Percentiles rank a stretch among this genome's conserved stretches.
These are phyloP conservation scores for Cryphonectria parasitica DNA, from an alignment of 2,329 filamentous ascomycete genomes.

Conservation along the genomic window DNA sequence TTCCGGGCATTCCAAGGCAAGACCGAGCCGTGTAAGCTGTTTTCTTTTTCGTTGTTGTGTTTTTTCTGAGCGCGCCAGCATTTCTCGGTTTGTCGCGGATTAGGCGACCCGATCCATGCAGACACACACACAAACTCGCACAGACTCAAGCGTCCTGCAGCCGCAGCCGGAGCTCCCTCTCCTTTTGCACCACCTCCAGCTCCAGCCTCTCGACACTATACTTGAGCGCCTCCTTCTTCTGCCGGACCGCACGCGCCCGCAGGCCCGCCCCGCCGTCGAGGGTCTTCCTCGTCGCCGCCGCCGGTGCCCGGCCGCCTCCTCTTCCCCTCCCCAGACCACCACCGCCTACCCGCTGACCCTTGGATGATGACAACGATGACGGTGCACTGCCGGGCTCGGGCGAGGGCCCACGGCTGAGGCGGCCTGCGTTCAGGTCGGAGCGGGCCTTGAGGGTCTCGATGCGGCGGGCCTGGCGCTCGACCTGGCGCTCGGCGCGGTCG, in stretches of 20 bases:
- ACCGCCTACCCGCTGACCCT: conserved; percentile 30
- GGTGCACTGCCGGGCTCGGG: conserved; percentile 22
- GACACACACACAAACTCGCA: not conserved
- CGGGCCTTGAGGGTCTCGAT: conserved; percentile 84
- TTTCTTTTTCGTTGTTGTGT: not conserved
- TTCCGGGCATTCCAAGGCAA: not conserved
- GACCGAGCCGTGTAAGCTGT: not conserved
- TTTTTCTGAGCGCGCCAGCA: not conserved
- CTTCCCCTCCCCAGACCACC: conserved; percentile 14
- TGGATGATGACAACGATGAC: conserved; percentile 31
- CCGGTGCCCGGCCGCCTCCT: conserved; percentile 30
- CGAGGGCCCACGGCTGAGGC: conserved; percentile 44
- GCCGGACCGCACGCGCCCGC: conserved; percentile 64
- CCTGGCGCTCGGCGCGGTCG: conserved; percentile 78
- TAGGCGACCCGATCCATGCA: not conserved
- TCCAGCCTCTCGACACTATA: conserved; percentile 87
- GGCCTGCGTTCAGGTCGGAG: conserved; percentile 80
- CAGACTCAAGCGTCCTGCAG: conserved; percentile 42
- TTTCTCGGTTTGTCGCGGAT: not conserved
- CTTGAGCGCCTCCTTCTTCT: conserved; percentile 82
- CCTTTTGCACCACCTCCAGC: conserved; percentile 80
- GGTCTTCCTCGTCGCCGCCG: conserved; percentile 34
- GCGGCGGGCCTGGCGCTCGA: conserved; percentile 80
- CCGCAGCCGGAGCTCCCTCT: conserved; percentile 60
- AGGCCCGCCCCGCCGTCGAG: conserved; percentile 60